Conservation (phyloP, 352 stramenopile genomes). For the Pythium brachiatum region DNA sequence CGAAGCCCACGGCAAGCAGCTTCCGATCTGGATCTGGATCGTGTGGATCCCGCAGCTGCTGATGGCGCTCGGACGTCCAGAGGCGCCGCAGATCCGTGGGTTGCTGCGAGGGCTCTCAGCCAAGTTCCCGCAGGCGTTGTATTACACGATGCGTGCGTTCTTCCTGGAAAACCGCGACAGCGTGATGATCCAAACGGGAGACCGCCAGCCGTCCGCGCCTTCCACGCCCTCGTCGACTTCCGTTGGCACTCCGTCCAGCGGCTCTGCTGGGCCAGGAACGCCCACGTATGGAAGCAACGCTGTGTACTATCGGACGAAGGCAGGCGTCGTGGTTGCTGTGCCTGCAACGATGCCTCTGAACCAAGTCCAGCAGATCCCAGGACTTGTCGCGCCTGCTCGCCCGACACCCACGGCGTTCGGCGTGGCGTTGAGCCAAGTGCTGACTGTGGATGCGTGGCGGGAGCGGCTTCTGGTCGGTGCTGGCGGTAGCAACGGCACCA, state of each 20-base stretch:
- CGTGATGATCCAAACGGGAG: slow-evolving; percentile 39
- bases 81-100: slow-evolving; percentile 85
- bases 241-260: slow-evolving; percentile 7
- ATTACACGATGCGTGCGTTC: slow-evolving; percentile 98
- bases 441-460: slow-evolving; percentile 72
- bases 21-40: slow-evolving; percentile 99
- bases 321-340: slow-evolving; percentile 74
- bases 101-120: slow-evolving; percentile 78
- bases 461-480: slow-evolving; percentile 26
- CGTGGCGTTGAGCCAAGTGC: slow-evolving; percentile 49
- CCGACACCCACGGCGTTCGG: slow-evolving; percentile 68
- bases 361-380: slow-evolving; percentile 71
- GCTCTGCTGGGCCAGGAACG: slow-evolving; percentile 18
- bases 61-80: slow-evolving; percentile 91
- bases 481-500: slow-evolving; percentile 2
- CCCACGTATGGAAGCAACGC: slow-evolving; percentile 23
- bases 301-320: slow-evolving; percentile 81
- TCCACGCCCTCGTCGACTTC: slow-evolving; percentile 19
- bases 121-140: slow-evolving; percentile 97
- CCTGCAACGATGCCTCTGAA: slow-evolving; percentile 48
- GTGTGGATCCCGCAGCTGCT: slow-evolving; percentile 98
- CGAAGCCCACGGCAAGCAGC: slow-evolving; percentile 91
- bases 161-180: slow-evolving; percentile 97
- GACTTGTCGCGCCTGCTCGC: slow-evolving; percentile 64
- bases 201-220: slow-evolving; percentile 19